These are phyloP conservation scores for Nitzschia palea DNA, from an alignment of 108 stramenopile genomes.

Conservation along the genomic window DNA sequence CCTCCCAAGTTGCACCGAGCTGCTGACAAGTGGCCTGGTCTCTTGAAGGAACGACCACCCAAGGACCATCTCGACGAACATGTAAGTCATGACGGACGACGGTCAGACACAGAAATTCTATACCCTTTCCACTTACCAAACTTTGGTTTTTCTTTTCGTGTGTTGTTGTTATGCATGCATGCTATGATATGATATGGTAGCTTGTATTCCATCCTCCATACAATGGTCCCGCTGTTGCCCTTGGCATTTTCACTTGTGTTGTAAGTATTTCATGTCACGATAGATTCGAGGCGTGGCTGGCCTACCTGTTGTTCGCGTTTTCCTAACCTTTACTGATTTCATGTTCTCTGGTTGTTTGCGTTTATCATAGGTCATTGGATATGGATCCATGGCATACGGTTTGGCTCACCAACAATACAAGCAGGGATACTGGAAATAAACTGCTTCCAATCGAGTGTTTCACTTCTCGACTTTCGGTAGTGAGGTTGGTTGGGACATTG, in stretches of 20 bases:
- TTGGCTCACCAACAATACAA: slow-evolving; percentile 81
- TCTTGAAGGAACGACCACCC: slow-evolving; percentile 69
- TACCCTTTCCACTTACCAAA: background rate
- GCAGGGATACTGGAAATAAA: slow-evolving; percentile 78
- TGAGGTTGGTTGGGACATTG: too few species aligned
- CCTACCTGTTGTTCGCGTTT: background rate
- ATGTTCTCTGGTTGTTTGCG: slow-evolving; percentile 23
- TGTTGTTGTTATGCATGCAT: slow-evolving; percentile 4
- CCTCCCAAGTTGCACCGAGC: slow-evolving; percentile 87
- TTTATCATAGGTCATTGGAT: slow-evolving; percentile 31
- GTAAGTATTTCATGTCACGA: background rate
- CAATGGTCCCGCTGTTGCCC: slow-evolving; percentile 30
- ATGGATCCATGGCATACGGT: slow-evolving; percentile 73
- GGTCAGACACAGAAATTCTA: background rate
- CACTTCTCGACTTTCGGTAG: too few species aligned
- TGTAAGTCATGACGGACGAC: slow-evolving; percentile 15
- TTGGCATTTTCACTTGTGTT: slow-evolving; percentile 18
- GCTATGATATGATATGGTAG: too few species aligned
- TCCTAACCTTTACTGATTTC: too few species aligned
- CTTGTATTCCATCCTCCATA: slow-evolving; percentile 49
- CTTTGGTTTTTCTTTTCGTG: slow-evolving; percentile 4
- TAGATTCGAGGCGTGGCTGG: background rate
- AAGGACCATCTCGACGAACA: slow-evolving; percentile 38
- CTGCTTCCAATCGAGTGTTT: too few species aligned
- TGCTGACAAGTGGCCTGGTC: slow-evolving; percentile 60